Percentiles rank a stretch among this genome's conserved stretches.
phyloP scores from a whole-genome alignment of 2,329 filamentous ascomycete genomes.

The Sporothrix sp. region DNA sequence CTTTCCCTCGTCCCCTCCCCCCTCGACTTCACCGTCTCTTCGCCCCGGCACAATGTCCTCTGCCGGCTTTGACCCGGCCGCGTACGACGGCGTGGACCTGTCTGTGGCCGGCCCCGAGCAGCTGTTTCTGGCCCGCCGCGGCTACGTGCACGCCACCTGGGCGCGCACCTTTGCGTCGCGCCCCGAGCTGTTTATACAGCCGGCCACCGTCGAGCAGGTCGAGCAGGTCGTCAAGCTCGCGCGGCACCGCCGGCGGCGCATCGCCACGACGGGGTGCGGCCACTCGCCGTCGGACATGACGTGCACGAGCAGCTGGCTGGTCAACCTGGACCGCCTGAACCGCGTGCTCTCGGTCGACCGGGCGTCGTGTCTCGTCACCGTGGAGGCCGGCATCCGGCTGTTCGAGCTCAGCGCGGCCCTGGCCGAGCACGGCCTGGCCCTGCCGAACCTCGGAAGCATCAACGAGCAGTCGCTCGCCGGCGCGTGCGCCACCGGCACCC shows the following conservation, averaged over 20 bases:
- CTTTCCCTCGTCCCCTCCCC: background rate
- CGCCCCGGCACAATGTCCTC: background rate
- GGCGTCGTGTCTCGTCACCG: slow-evolving; percentile 54
- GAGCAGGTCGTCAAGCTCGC: slow-evolving; percentile 76
- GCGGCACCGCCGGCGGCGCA: slow-evolving; percentile 65
- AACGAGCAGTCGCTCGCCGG: slow-evolving; percentile 89
- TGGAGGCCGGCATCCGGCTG: slow-evolving; percentile 83
- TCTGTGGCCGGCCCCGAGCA: slow-evolving; percentile 26
- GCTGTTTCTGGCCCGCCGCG: slow-evolving; percentile 64
- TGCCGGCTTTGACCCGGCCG: slow-evolving; percentile 13
- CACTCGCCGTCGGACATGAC: slow-evolving; percentile 91
- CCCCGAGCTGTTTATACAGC: slow-evolving; percentile 86
- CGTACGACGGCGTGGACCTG: slow-evolving; percentile 17
- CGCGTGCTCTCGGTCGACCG: slow-evolving; percentile 59
- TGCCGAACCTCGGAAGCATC: slow-evolving; percentile 91
- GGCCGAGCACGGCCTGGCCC: slow-evolving; percentile 65
- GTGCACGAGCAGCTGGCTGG: slow-evolving; percentile 86
- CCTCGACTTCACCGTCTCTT: background rate
- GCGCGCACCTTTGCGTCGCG: slow-evolving; percentile 82
- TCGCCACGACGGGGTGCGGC: slow-evolving; percentile 80
- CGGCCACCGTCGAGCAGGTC: slow-evolving; percentile 68
- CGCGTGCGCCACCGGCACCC: slow-evolving; percentile 85
- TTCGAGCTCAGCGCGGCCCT: slow-evolving; percentile 63
- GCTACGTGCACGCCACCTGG: slow-evolving; percentile 84
- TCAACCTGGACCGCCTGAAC: slow-evolving; percentile 82